A percentile compares a stretch with the other conserved stretches of the same genome.
Evolutionary conservation across 1,139 yeast genomes (phyloP).

Genomic region (Candida pseudocylindracea): DNA sequence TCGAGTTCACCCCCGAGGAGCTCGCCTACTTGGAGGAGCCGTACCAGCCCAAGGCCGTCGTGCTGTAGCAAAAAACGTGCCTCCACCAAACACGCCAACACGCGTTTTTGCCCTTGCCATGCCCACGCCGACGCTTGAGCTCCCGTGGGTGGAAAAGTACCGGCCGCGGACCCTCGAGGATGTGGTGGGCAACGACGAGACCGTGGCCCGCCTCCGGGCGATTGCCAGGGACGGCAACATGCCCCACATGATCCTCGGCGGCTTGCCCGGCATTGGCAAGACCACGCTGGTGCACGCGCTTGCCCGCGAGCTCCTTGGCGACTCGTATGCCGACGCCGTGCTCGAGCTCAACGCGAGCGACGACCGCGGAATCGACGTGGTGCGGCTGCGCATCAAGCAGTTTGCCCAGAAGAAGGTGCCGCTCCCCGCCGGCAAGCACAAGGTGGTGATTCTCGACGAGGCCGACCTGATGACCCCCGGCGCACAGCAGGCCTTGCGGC

Average conservation of each 20-base stretch:
- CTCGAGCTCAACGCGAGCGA: conserved; percentile 46
- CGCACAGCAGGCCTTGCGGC: conserved; percentile 90
- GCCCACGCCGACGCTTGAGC: conserved; percentile 9
- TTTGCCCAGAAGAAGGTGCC: conserved; percentile 57
- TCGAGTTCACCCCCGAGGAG: background rate
- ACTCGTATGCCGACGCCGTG: conserved; percentile 58
- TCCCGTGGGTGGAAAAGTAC: conserved; percentile 82
- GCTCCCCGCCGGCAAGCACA: conserved; percentile 38
- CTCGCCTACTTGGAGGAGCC: background rate
- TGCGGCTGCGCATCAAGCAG: conserved; percentile 22
- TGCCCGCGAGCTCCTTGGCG: conserved; percentile 67
- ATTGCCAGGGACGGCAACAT: conserved; percentile 87
- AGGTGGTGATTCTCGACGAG: conserved; percentile 79
- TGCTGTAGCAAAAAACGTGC: background rate
- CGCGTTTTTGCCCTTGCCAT: background rate
- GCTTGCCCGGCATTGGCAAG: conserved; percentile 93
- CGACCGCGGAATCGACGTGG: conserved; percentile 27
- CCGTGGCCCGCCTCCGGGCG: conserved; percentile 61
- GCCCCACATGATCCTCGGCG: conserved; percentile 90
- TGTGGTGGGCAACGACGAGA: conserved; percentile 85
- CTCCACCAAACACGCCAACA: background rate
- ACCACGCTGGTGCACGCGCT: conserved; percentile 86
- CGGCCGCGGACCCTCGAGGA: conserved; percentile 64
- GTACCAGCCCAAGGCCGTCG: too few species aligned
- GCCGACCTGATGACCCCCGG: conserved; percentile 99